These are phyloP conservation scores for Solanum sejunctum DNA, from an alignment of 257 asterid species.

Conservation along the genomic window DNA sequence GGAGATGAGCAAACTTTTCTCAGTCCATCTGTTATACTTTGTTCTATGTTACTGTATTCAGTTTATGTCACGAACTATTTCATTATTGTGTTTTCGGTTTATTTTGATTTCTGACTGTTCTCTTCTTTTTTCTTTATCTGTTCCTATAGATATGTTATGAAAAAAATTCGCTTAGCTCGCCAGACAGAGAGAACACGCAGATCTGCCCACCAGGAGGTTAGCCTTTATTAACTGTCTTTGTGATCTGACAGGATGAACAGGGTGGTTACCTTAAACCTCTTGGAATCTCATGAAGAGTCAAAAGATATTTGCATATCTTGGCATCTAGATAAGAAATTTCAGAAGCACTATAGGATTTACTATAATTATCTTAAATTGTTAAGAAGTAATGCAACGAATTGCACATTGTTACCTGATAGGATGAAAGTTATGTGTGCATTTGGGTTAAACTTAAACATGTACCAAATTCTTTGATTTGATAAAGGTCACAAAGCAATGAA, in stretches of 20 bases:
- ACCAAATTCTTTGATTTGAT: neutral
- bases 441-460: neutral
- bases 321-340: neutral
- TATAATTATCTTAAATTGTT: neutral
- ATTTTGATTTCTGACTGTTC: neutral
- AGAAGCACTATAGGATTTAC: neutral
- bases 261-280: neutral
- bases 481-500: neutral
- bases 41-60: neutral
- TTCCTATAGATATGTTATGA: slow-evolving; percentile 74
- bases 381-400: neutral
- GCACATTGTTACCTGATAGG: neutral
- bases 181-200: slow-evolving; percentile 96
- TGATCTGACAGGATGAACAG: neutral
- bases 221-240: neutral
- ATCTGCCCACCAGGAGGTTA: slow-evolving; percentile 97
- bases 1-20: slow-evolving; percentile 5
- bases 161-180: slow-evolving; percentile 97
- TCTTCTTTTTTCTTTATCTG: slow-evolving; percentile 1
- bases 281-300: neutral
- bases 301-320: neutral
- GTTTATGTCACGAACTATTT: neutral
- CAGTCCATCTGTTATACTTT: neutral
- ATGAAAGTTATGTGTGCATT: neutral
- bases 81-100: neutral